phyloP scores from a whole-genome alignment of 805 yeast genomes.

The Ogataea neopini region DNA sequence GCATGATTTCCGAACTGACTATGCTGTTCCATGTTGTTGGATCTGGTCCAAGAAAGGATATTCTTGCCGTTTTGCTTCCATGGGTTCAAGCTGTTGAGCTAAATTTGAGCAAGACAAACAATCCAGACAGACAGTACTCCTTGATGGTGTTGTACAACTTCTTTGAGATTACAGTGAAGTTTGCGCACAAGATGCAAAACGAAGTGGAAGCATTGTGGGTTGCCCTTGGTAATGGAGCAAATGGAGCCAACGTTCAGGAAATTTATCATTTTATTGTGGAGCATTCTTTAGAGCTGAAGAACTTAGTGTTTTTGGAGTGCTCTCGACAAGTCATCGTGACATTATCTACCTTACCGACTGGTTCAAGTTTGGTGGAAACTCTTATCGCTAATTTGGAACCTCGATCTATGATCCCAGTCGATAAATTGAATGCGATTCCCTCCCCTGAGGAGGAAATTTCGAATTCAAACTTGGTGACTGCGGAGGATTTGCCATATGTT shows the following conservation, averaged over 20 bases:
- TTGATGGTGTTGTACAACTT: slow-evolving; percentile 78
- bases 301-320: slow-evolving; percentile 71
- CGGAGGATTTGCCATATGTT: slow-evolving; percentile 59
- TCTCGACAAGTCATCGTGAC: slow-evolving; percentile 82
- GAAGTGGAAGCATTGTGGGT: slow-evolving; percentile 97
- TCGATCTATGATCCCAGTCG: slow-evolving; percentile 77
- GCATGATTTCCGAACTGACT: slow-evolving; percentile 71
- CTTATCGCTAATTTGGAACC: slow-evolving; percentile 77
- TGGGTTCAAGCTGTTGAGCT: slow-evolving; percentile 89
- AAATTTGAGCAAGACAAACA: slow-evolving; percentile 34
- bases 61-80: slow-evolving; percentile 78
- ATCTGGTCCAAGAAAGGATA: slow-evolving; percentile 67
- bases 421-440: slow-evolving; percentile 12
- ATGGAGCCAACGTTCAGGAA: slow-evolving; percentile 65
- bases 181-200: slow-evolving; percentile 70
- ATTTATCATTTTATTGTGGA: slow-evolving; percentile 70
- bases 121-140: slow-evolving; percentile 41
- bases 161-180: slow-evolving; percentile 80
- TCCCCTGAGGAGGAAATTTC: slow-evolving; percentile 13
- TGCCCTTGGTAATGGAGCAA: slow-evolving; percentile 79
- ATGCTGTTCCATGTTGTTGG: slow-evolving; percentile 63
- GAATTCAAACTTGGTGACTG: slow-evolving; percentile 7
- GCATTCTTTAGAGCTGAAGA: slow-evolving; percentile 68
- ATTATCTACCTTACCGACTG: slow-evolving; percentile 55
- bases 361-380: slow-evolving; percentile 57